Evolutionary conservation across 2,329 filamentous ascomycete species (phyloP).

Genomic region (Catunica adiposa): DNA sequence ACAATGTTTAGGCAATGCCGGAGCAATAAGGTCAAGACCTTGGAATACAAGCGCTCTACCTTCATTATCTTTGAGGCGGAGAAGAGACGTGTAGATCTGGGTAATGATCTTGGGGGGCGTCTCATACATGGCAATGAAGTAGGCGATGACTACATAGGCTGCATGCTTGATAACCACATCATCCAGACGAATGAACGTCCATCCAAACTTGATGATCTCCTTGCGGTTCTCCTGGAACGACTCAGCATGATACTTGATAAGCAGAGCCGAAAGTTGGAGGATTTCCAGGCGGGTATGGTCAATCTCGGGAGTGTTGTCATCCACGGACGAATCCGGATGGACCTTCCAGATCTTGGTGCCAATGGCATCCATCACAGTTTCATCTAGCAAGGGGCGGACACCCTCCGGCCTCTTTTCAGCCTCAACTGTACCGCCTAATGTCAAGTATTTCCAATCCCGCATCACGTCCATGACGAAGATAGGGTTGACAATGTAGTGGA

Average conservation of each 20-base stretch:
- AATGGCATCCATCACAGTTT: conserved; percentile 71
- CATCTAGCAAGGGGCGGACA: conserved; percentile 57
- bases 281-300: conserved; percentile 95
- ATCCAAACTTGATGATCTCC: conserved; percentile 97
- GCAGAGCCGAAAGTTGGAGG: conserved; percentile 80
- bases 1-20: conserved; percentile 75
- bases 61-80: conserved; percentile 90
- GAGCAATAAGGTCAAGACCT: conserved; percentile 85
- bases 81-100: conserved; percentile 80
- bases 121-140: conserved; percentile 94
- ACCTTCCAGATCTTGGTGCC: conserved; percentile 90
- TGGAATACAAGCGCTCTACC: conserved; percentile 84
- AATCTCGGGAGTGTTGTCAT: conserved; percentile 70
- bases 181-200: conserved; percentile 96
- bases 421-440: not conserved
- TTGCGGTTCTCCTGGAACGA: conserved; percentile 84
- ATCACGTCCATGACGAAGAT: conserved; percentile 94
- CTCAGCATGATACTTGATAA: conserved; percentile 85
- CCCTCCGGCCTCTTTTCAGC: conserved; percentile 32
- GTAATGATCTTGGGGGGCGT: conserved; percentile 90
- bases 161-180: conserved; percentile 99
- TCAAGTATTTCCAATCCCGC: conserved; percentile 47
- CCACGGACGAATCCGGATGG: conserved; percentile 62
- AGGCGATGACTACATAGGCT: conserved; percentile 89
- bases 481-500: conserved; percentile 86